Conservation (phyloP, 257 asterid species). For the Solanum lycopersicoides region DNA sequence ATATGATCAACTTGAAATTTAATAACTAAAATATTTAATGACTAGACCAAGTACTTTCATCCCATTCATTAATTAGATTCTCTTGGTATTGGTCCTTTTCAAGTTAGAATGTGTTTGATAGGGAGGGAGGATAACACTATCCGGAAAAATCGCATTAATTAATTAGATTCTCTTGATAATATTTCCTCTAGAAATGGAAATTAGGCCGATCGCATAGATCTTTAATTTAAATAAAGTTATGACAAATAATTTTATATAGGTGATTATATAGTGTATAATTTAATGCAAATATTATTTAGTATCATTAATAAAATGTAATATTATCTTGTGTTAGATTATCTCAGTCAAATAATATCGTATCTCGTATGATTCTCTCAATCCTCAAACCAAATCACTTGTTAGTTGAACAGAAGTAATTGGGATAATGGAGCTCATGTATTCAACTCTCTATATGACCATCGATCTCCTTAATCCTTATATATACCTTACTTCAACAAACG, state of each 20-base stretch:
- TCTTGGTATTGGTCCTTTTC: background rate
- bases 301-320: too few species aligned
- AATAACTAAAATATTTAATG: background rate
- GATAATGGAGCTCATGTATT: background rate
- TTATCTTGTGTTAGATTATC: background rate
- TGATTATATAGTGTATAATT: too few species aligned
- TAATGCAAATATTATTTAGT: too few species aligned
- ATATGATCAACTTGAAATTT: too few species aligned
- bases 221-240: too few species aligned
- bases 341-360: too few species aligned
- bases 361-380: background rate
- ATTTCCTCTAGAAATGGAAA: too few species aligned
- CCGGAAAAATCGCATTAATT: background rate
- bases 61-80: background rate
- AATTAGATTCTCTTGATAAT: background rate
- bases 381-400: background rate
- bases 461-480: background rate
- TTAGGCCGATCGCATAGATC: too few species aligned
- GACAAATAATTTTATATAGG: too few species aligned
- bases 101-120: background rate
- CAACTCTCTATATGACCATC: background rate
- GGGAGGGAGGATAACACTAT: background rate
- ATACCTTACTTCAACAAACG: background rate
- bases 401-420: too few species aligned
- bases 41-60: background rate